These are phyloP conservation scores for Fragaria ananassa DNA, from an alignment of 306 rosid genomes.

Conservation along the genomic window DNA sequence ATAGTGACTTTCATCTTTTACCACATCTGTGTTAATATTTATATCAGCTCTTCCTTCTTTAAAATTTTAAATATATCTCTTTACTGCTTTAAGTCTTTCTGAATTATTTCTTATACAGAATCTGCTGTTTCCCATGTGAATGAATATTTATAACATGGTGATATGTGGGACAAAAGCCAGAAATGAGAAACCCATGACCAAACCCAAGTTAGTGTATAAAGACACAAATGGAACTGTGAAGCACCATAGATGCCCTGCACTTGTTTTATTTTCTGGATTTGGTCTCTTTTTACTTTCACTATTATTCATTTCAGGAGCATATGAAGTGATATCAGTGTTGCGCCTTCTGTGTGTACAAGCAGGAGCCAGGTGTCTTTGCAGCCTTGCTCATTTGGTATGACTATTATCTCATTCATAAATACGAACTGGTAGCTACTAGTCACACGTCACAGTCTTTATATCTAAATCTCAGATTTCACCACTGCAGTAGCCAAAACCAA, in stretches of 20 bases:
- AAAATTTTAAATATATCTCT: background rate
- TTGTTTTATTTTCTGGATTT: background rate
- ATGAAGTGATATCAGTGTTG: background rate
- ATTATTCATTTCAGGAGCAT: background rate
- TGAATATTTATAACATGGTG: background rate
- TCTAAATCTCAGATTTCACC: background rate
- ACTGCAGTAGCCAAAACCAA: background rate
- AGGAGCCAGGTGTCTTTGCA: background rate
- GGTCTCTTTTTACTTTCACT: background rate
- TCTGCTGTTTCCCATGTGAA: conserved; percentile 12
- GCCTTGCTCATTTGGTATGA: background rate
- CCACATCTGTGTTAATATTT: background rate
- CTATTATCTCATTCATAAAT: background rate
- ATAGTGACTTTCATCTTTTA: background rate
- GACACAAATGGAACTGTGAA: background rate
- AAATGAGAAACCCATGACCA: background rate
- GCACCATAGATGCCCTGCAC: background rate
- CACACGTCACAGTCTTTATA: background rate
- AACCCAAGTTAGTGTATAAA: background rate
- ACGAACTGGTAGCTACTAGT: background rate
- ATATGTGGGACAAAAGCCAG: conserved; percentile 1
- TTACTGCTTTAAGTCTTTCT: background rate
- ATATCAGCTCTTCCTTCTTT: background rate
- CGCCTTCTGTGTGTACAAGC: background rate
- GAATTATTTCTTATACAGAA: background rate